A percentile compares a stretch with the other conserved stretches of the same genome.
These are phyloP conservation scores for Phytophthora litchii DNA, from an alignment of 352 stramenopile species.

Conservation along the genomic window DNA sequence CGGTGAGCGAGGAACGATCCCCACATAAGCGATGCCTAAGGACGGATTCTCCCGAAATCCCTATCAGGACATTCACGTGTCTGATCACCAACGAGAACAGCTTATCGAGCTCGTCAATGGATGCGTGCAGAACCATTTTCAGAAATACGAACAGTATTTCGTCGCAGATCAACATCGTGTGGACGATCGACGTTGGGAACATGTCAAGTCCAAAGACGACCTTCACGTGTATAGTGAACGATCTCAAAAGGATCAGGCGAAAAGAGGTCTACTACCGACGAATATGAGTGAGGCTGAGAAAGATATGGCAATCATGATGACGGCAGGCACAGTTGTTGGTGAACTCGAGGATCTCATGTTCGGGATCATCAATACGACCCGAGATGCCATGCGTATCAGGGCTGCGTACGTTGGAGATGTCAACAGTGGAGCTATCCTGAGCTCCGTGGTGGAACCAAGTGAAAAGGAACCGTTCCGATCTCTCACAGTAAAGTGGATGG, in stretches of 20 bases:
- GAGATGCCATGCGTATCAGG: conserved; percentile 24
- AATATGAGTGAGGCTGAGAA: conserved; percentile 12
- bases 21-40: conserved; percentile 25
- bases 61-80: conserved; percentile 34
- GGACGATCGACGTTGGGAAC: conserved; percentile 46
- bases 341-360: conserved; percentile 29
- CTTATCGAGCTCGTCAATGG: conserved; percentile 36
- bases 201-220: conserved; percentile 44
- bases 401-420: conserved; percentile 18
- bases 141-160: conserved; percentile 51
- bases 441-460: conserved; percentile 17
- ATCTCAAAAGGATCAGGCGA: conserved; percentile 11
- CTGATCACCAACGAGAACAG: conserved; percentile 23
- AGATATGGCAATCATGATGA: conserved; percentile 20
- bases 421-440: conserved; percentile 15
- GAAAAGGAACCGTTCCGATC: conserved; percentile 28
- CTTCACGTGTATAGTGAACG: conserved; percentile 52
- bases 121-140: conserved; percentile 39
- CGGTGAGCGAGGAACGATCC: too few species aligned
- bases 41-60: conserved; percentile 32
- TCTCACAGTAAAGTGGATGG: conserved; percentile 27
- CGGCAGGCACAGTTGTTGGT: conserved; percentile 12
- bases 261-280: conserved; percentile 2
- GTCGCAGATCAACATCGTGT: conserved; percentile 31
- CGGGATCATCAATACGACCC: conserved; percentile 19